These are phyloP conservation scores for Amauroascus niger DNA, from an alignment of 2,329 filamentous ascomycete genomes.

Conservation along the genomic window DNA sequence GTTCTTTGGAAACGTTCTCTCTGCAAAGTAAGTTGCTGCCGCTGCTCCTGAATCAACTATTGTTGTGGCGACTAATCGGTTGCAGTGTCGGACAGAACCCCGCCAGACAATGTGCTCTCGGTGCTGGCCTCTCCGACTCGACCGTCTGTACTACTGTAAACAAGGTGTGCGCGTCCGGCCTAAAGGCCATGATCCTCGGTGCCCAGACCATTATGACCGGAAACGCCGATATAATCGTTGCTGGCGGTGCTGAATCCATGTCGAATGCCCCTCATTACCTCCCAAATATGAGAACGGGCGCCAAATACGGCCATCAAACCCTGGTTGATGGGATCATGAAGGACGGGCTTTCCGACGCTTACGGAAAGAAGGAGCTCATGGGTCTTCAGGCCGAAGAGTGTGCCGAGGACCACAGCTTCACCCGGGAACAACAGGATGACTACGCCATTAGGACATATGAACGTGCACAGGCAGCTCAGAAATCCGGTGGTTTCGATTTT, in stretches of 20 bases:
- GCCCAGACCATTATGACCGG: constrained; percentile 97
- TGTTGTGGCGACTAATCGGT: constrained; percentile 12
- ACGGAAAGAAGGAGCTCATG: constrained; percentile 91
- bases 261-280: constrained; percentile 96
- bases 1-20: constrained; percentile 96
- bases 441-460: constrained; percentile 95
- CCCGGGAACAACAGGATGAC: constrained; percentile 78
- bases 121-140: constrained; percentile 69
- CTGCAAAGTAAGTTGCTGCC: constrained; percentile 60
- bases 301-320: constrained; percentile 86
- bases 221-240: constrained; percentile 84
- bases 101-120: constrained; percentile 84
- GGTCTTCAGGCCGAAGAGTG: constrained; percentile 88
- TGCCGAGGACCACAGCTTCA: constrained; percentile 69
- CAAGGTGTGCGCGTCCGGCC: constrained; percentile 93
- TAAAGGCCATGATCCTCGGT: constrained; percentile 90
- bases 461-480: constrained; percentile 78
- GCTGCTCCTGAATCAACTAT: constrained; percentile 3
- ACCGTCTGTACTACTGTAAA: constrained; percentile 89
- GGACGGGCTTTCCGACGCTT: constrained; percentile 90
- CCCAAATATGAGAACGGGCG: constrained; percentile 70
- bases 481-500: constrained; percentile 65
- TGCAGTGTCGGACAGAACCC: constrained; percentile 86
- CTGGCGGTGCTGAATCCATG: constrained; percentile 96
- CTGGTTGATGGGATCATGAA: constrained; percentile 86